Base-by-base conservation (phyloP, 768 basidiomycete genomes). In the Boletus sp. region DNA sequence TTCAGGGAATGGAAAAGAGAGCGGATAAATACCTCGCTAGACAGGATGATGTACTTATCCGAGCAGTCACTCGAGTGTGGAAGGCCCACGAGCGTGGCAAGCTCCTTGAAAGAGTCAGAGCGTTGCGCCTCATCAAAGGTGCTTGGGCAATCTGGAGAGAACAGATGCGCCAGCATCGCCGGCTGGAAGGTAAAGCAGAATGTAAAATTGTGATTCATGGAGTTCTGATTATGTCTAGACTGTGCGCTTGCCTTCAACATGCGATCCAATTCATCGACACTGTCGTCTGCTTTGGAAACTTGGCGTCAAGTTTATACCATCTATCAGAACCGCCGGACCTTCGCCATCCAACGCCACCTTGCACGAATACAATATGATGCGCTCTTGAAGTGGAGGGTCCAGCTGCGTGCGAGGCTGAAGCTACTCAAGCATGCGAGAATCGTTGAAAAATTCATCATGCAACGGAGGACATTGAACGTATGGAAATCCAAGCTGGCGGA, bases 31-130 rank as follows among this genome's bases (percentile, higher is more conserved):
- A 85, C 64, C 54, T 83, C 12, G 73, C 75, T 46, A 77, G 84
- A 44, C 85, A 83, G 64, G 83, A 89, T 54, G 76, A 75, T 52
- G 73, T 85, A 14, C 76, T 88, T 20, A 56, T 89, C 32, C 79
- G 80, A 45, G 87, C 84, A 30, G 73, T 86, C 46, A 71, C 78
- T 63, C 76, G 83, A 47, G 80, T 89, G 4, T 87, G 88, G 87
- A 86, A 80, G 62, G 84, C 88, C 20, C 81, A 80, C 39, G 86
- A 87, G 63, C 80, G 84, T 9, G 85, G 84, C 32, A 75, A 71
- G 49, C 75, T 84, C 30, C 75, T 90, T 11, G 81, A 81, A 55
- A 77, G 80, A 46, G 81, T 85, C 36, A 79, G 75, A 51, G 68
- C 73, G 5, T 58, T 75, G 18, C 77, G 83, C 35, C 61, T 84